Base-by-base conservation (phyloP, 2,329 filamentous ascomycete genomes). In the Colletotrichum sp. region DNA sequence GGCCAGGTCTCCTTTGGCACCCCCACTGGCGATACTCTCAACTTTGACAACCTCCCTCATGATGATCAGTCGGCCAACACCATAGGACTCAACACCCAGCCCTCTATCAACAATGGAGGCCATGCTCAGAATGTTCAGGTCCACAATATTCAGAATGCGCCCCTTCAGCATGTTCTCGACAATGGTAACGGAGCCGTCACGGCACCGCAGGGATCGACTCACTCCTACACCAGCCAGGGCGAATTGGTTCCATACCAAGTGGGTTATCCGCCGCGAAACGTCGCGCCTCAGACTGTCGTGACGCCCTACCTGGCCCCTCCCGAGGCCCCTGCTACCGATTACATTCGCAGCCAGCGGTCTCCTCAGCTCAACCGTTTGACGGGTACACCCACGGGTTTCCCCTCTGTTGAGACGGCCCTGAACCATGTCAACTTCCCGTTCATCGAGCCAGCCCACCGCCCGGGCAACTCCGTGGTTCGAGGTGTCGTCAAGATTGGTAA, bases 401-500 rank as follows among this genome's bases (percentile, higher is more conserved):
- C 87, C 0, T 79, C 76, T 7, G 64, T 83, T 0, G 75, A 81
- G 3, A 75, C 76, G 2, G 84, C 87, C 8, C 76, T 89, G 70
- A 77, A 81, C 16, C 78, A 83, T 0, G 73, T 76, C 8, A 84
- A 85, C 74, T 87, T 89, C 61, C 88, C 88, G 0, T 90, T 90
- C 72, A 75, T 85, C 1, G 86, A 87, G 82, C 81, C 5, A 78
- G 80, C 8, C 77, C 81, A 58, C 75, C 79, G 2, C 76, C 79
- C 55, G 18, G 27, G 54, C 21, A 65, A 66, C 47, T 43, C 55
- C 18, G 13, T 61, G 33, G 62, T 73, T 47, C 74, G 82, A 38
- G 88, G 87, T 4, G 87, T 90, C 2, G 79, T 90, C 24, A 86
- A 86, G 73, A 82, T 91, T 36, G 83, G 79, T 66, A 90, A 90